These are phyloP conservation scores for Chlorella vulgaris DNA, from an alignment of 139 green algal genomes.

Conservation along the genomic window DNA sequence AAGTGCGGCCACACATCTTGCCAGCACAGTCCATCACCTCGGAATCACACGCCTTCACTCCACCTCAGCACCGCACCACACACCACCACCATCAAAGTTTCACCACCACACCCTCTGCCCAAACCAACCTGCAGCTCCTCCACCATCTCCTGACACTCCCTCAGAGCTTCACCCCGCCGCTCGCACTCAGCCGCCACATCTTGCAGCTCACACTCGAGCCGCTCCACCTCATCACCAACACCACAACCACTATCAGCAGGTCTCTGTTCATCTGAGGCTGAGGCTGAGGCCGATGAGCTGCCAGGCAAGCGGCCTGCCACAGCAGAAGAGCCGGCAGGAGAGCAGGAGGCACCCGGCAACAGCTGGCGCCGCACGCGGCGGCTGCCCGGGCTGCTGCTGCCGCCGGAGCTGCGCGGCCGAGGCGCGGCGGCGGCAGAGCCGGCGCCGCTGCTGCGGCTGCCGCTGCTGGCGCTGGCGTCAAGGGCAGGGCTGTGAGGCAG, in stretches of 20 bases:
- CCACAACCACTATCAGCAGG: neutral
- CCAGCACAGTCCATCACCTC: too few relatives aligned
- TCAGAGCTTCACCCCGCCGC: constrained; percentile 9
- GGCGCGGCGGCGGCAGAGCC: too few relatives aligned
- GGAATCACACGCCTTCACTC: too few relatives aligned
- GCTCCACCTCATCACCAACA: neutral
- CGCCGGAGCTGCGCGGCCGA: neutral
- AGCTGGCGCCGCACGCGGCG: neutral
- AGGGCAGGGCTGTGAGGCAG: neutral
- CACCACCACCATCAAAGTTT: too few relatives aligned
- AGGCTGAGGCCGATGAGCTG: neutral
- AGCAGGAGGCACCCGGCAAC: neutral
- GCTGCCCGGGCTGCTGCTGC: neutral
- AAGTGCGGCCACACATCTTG: too few relatives aligned
- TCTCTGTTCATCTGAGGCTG: neutral
- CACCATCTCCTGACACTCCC: constrained; percentile 36
- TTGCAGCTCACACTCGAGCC: constrained; percentile 7
- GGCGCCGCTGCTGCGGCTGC: neutral
- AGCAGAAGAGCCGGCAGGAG: neutral
- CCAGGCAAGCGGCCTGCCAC: too few relatives aligned
- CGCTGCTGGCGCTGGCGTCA: neutral
- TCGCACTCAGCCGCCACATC: constrained; percentile 18
- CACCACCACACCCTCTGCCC: too few relatives aligned
- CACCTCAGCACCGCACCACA: too few relatives aligned
- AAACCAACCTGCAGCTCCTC: constrained; percentile 30